A percentile compares a stretch with the other conserved stretches of the same genome.
Conservation (phyloP, 2,329 filamentous ascomycete species). For the Raffaelea deltoideospora region DNA sequence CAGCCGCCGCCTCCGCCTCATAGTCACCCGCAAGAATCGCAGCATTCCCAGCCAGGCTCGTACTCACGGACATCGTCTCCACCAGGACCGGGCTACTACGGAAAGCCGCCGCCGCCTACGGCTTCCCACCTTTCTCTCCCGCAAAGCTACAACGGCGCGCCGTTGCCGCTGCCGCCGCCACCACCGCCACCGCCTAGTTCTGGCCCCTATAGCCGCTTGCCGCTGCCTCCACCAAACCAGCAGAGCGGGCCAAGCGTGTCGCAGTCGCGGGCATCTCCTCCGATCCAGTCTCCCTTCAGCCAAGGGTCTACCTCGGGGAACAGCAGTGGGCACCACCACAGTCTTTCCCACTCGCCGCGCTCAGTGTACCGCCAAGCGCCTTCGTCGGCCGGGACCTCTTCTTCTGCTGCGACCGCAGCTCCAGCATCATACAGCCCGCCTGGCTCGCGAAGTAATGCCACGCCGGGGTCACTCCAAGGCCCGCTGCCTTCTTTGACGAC, state of each 20-base stretch:
- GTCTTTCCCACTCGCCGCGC: constrained; percentile 4
- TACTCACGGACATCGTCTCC: constrained; percentile 12
- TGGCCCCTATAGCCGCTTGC: constrained; percentile 6
- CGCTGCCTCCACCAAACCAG: constrained; percentile 7
- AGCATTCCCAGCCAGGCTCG: constrained; percentile 6
- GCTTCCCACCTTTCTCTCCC: too few species aligned
- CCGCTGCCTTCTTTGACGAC: constrained; percentile 2
- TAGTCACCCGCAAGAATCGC: constrained; percentile 7
- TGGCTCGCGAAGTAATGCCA: constrained; percentile 3
- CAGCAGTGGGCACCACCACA: background rate
- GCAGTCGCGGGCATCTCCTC: constrained; percentile 1
- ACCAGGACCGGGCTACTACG: constrained; percentile 15
- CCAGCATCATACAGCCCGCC: constrained; percentile 5
- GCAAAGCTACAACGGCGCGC: constrained; percentile 2
- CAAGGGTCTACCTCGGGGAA: constrained; percentile 1
- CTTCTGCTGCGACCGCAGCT: constrained; percentile 1
- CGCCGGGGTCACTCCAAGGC: constrained; percentile 5
- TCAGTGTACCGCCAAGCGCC: constrained; percentile 6
- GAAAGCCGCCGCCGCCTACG: too few species aligned
- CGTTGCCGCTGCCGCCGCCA: background rate
- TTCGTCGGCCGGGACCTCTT: constrained; percentile 5
- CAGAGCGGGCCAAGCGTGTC: background rate
- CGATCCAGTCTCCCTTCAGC: background rate
- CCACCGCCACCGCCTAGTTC: constrained; percentile 8
- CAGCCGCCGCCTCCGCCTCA: constrained; percentile 11